Percentiles rank a stretch among this genome's conserved stretches.
Evolutionary conservation across 768 basidiomycete species (phyloP).

Genomic region (Russula vinacea): DNA sequence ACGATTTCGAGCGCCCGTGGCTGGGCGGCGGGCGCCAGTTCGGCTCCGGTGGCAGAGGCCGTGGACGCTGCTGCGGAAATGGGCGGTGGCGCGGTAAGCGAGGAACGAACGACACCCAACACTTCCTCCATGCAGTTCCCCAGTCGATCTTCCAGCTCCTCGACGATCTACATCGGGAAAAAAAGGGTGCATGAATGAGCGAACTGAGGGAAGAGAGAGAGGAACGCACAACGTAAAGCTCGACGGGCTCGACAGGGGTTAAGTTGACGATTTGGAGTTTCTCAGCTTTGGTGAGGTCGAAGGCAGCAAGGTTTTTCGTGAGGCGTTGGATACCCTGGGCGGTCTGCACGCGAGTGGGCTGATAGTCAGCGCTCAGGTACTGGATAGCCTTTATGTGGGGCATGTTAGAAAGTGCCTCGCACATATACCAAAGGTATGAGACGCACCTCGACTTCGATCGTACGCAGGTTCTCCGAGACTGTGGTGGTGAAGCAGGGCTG

Average conservation of each 20-base stretch:
- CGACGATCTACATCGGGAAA: conserved; percentile 64
- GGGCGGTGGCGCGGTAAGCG: conserved; percentile 33
- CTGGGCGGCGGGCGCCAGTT: neutral
- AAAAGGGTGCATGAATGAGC: neutral
- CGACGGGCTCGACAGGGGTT: conserved; percentile 74
- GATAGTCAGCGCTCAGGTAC: conserved; percentile 73
- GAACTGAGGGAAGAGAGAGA: neutral
- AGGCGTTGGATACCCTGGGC: conserved; percentile 61
- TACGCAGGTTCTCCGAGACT: conserved; percentile 76
- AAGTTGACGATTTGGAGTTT: conserved; percentile 92
- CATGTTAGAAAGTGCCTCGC: neutral
- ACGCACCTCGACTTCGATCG: conserved; percentile 78
- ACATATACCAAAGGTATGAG: neutral
- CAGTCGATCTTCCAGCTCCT: conserved; percentile 84
- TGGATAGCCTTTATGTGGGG: conserved; percentile 65
- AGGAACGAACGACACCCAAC: conserved; percentile 52
- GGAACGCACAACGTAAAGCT: conserved; percentile 79
- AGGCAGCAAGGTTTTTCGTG: conserved; percentile 61
- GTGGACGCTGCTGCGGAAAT: neutral
- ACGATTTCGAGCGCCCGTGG: conserved; percentile 12
- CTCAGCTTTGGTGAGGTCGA: conserved; percentile 83
- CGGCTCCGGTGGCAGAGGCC: neutral
- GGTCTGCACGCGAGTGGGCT: conserved; percentile 65
- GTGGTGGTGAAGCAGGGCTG: conserved; percentile 42
- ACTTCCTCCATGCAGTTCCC: conserved; percentile 68